phyloP scores from a whole-genome alignment of 1,139 yeast genomes.

The Diutina mesorugosa region DNA sequence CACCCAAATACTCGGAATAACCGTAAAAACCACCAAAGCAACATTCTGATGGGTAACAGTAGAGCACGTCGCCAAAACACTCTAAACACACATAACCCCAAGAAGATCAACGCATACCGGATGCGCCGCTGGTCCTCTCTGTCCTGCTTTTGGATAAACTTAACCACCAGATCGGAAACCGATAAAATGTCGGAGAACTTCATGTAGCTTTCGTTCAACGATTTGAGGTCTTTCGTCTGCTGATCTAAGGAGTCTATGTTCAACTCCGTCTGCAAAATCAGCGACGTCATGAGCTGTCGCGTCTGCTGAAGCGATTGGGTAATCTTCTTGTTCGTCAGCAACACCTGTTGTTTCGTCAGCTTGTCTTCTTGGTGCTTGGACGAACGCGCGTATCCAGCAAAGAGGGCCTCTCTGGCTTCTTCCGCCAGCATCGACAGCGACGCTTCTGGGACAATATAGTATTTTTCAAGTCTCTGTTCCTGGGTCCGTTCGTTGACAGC shows the following conservation, averaged over 20 bases:
- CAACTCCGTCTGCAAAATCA: slow-evolving; percentile 47
- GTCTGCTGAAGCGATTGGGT: slow-evolving; percentile 41
- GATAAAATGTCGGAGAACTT: slow-evolving; percentile 26
- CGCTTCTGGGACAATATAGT: not conserved
- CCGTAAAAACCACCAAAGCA: slow-evolving; percentile 47
- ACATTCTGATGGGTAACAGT: slow-evolving; percentile 38
- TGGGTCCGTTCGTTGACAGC: not conserved
- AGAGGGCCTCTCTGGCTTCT: slow-evolving; percentile 10
- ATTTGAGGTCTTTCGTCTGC: slow-evolving; percentile 38
- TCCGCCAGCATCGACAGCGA: not conserved
- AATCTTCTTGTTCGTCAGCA: slow-evolving; percentile 38
- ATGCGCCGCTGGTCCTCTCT: slow-evolving; percentile 47
- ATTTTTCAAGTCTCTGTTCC: not conserved
- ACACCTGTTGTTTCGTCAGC: slow-evolving; percentile 20
- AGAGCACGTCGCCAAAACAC: slow-evolving; percentile 53
- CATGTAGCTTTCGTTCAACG: slow-evolving; percentile 41
- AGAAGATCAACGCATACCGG: slow-evolving; percentile 44
- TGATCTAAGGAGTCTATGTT: slow-evolving; percentile 49
- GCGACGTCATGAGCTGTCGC: slow-evolving; percentile 38
- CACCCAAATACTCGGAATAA: slow-evolving; percentile 26
- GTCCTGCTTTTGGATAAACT: slow-evolving; percentile 58
- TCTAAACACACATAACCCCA: slow-evolving; percentile 45
- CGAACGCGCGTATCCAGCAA: slow-evolving; percentile 10
- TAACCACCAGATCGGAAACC: slow-evolving; percentile 44
- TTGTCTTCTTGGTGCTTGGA: slow-evolving; percentile 6